Base-by-base conservation (phyloP, 176 grass and related monocot genomes). In the Bothriochloa decipiens region DNA sequence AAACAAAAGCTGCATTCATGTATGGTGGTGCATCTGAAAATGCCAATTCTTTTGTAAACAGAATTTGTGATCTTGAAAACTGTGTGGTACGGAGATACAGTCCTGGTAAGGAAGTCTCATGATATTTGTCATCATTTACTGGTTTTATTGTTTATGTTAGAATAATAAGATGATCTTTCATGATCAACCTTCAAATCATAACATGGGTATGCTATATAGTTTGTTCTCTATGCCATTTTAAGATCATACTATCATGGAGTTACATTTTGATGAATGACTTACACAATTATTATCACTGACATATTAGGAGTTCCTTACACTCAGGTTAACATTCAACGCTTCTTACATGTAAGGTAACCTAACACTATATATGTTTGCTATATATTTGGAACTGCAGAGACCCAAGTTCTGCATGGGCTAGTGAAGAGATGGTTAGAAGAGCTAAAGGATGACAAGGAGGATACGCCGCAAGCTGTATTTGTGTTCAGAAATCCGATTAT, bases 341-440 rank as follows among this genome's bases (percentile, higher is more conserved):
- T 42, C 22, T 68, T 26, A 8, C 29, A 16, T 58, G 45, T 46
- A 67, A 57, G 8, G 28, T 86, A 70, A 74, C 68, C 68, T 87
- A 72, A 77, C 17, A 61, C n/a, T 76, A 78, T 65, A 62, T 75
- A 43, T 77, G 35, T 58, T 58, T 36, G 37, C 74, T 75, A 72
- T 75, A 50, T 80, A 22, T 58, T 58, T 42, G 63, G 18, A 72
- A 72, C 40, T 89, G 77, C 83, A 98, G 96, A 95, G 73, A 71
- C 74, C 41, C 86, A 82, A 71, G 65, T 92, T 81, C 89, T 95
- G 65, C 75, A 93, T 77, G 86, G 91, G 26, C 49, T 98, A 68
- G 90, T 95, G 79, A 98, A 94, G 88, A 92, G 84, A 76, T 98
- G 96, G 93, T 90, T 92, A 80, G 81, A 95, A 91, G 93, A 98